A percentile compares a stretch with the other conserved stretches of the same genome.
These are phyloP conservation scores for Eucalyptus regnans DNA, from an alignment of 345 rosid genomes.

Conservation along the genomic window DNA sequence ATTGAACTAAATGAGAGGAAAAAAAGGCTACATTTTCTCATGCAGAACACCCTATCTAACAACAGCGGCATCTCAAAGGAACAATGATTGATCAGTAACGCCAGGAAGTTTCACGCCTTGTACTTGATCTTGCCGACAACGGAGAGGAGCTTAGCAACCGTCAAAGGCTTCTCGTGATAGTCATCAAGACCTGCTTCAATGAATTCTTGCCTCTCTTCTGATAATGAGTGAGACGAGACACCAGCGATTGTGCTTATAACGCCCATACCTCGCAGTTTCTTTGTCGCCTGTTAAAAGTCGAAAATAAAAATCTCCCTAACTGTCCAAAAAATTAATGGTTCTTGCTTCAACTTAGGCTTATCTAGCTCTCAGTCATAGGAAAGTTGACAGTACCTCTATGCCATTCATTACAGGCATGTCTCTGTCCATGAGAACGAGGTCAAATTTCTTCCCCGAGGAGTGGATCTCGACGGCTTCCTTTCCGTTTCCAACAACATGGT, in stretches of 20 bases:
- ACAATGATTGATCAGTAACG: not conserved
- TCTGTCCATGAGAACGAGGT: constrained; percentile 75
- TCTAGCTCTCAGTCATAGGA: not conserved
- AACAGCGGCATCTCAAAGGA: not conserved
- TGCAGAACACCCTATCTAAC: not conserved
- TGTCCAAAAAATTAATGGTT: not conserved
- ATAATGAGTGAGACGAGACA: constrained; percentile 29
- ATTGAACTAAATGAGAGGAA: not conserved
- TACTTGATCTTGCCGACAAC: constrained; percentile 25
- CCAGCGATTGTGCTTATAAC: constrained; percentile 57
- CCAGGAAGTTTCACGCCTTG: not conserved
- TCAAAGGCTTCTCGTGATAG: constrained; percentile 80
- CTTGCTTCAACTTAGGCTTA: not conserved
- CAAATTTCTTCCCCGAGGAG: constrained; percentile 41
- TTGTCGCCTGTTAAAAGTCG: constrained; percentile 34
- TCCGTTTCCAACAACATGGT: constrained; percentile 42
- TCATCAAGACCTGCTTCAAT: constrained; percentile 74
- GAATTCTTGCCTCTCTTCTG: constrained; percentile 41
- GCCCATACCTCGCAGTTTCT: constrained; percentile 55
- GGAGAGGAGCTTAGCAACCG: constrained; percentile 41
- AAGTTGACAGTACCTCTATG: constrained; percentile 31
- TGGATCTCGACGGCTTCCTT: constrained; percentile 64
- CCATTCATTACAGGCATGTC: constrained; percentile 90
- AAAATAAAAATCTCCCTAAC: not conserved
- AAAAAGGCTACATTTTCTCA: not conserved